Conservation (phyloP, 1,139 yeast species). For the Taphrina sp. region DNA sequence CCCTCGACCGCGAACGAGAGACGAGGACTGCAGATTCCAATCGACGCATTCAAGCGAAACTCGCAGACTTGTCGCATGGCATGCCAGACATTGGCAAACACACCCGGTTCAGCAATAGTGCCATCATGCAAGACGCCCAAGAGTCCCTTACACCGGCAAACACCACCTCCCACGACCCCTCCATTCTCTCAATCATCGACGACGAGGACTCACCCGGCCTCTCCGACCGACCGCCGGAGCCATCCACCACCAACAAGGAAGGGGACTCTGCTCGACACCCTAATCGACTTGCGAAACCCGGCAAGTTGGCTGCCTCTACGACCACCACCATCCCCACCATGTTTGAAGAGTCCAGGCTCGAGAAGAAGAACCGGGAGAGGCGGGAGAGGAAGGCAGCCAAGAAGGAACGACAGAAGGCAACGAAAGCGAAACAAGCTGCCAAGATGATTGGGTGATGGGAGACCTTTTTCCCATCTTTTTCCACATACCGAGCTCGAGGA, state of each 20-base stretch:
- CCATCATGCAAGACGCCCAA: not conserved
- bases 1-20: constrained; percentile 25
- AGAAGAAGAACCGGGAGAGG: constrained; percentile 10
- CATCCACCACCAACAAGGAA: not conserved
- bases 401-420: constrained; percentile 9
- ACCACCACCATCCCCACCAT: not conserved
- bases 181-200: not conserved
- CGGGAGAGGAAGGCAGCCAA: constrained; percentile 20
- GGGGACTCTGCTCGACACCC: not conserved
- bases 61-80: constrained; percentile 1
- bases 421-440: not conserved
- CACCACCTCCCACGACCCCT: not conserved
- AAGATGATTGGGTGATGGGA: too few species aligned
- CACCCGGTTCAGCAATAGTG: constrained; percentile 25
- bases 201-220: too few species aligned
- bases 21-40: constrained; percentile 9
- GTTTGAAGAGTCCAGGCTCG: constrained; percentile 20
- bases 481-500: too few species aligned
- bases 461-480: too few species aligned
- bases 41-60: constrained; percentile 4
- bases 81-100: constrained; percentile 23
- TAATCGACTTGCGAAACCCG: not conserved
- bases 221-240: not conserved
- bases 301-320: not conserved
- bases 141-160: not conserved